Base-by-base conservation (phyloP, 805 yeast genomes). In the Schwanniomyces yamadae region DNA sequence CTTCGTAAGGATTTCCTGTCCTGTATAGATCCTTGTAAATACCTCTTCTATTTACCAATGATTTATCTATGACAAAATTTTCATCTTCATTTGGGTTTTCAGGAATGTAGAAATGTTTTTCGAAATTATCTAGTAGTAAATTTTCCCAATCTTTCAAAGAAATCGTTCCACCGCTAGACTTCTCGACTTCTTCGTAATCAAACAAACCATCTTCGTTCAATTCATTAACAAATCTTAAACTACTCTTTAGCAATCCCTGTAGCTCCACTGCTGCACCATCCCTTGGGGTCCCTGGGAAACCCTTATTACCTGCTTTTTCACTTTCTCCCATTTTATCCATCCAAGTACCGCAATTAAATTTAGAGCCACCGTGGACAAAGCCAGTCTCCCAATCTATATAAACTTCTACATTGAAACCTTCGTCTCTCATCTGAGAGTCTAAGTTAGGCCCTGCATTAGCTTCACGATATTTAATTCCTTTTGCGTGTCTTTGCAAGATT, bases 241-340 rank as follows among this genome's bases (percentile, higher is more conserved):
- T 63, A 59, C 95, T 85, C 63, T 90, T 90, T 53, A 93, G 63
- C 41, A 91, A 66, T 0, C 97, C 99, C 49, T 79, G 88, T 39
- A 91, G 84, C 60, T 91, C 99, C 37, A 91, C 72, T 2, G 95
- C 96, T 1, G 97, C 96, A 23, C 99, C 99, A 61, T 90, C 96
- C 55, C 99, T 77, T 16, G 99, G 98, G 0, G 98, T 91, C 2
- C 98, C 99, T 1, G 99, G 99, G 23, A 77, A 69, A n/a, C 99
- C 99, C 48, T 82, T 84, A 40, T 79, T 82, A 1, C 84, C 82
- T 0, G 98, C 96, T 37, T 63, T 71, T 23, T 61, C 79, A 52
- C 95, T 85, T 64, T 93, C 98, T 17, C 99, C 99, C 98, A 91
- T 91, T 64, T 91, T 91, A 63, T 91, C 99, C 96, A 90, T 91